Percentiles rank a stretch among this genome's conserved stretches.
Evolutionary conservation across 2,329 filamentous ascomycete genomes (phyloP).

Genomic region (Hansfordia pulvinata): DNA sequence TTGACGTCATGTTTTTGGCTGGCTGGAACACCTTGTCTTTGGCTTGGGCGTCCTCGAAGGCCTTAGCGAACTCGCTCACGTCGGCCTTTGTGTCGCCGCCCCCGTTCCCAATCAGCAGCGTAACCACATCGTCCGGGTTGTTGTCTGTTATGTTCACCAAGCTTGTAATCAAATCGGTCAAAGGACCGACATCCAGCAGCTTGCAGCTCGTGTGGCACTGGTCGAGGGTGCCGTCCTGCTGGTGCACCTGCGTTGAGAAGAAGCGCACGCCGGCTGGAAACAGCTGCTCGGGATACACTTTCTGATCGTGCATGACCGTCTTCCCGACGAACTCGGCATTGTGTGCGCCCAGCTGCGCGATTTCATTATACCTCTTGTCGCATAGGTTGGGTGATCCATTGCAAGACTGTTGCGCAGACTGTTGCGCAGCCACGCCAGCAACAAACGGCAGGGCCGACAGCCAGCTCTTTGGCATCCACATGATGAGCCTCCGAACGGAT

Average conservation of each 20-base stretch:
- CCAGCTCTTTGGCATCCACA: too few relatives aligned
- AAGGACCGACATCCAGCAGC: constrained; percentile 42
- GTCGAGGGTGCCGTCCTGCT: constrained; percentile 33
- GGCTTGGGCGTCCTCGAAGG: constrained; percentile 41
- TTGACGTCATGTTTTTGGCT: too few relatives aligned
- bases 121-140: constrained; percentile 48
- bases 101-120: constrained; percentile 47
- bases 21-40: constrained; percentile 43
- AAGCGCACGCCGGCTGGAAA: constrained; percentile 51
- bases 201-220: constrained; percentile 53
- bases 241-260: constrained; percentile 50
- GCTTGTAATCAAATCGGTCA: constrained; percentile 38
- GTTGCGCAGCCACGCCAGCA: too few relatives aligned
- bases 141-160: constrained; percentile 46
- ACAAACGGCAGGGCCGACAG: too few relatives aligned
- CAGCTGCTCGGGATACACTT: constrained; percentile 41
- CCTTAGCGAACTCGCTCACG: constrained; percentile 38
- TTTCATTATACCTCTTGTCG: constrained; percentile 39
- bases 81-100: constrained; percentile 42
- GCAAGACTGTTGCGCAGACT: too few relatives aligned
- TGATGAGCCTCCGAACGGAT: too few relatives aligned
- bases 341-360: constrained; percentile 49
- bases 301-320: constrained; percentile 43
- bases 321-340: constrained; percentile 50
- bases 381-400: constrained; percentile 46